These are phyloP conservation scores for Torulaspora gathmanii DNA, from an alignment of 805 yeast genomes.

Conservation along the genomic window DNA sequence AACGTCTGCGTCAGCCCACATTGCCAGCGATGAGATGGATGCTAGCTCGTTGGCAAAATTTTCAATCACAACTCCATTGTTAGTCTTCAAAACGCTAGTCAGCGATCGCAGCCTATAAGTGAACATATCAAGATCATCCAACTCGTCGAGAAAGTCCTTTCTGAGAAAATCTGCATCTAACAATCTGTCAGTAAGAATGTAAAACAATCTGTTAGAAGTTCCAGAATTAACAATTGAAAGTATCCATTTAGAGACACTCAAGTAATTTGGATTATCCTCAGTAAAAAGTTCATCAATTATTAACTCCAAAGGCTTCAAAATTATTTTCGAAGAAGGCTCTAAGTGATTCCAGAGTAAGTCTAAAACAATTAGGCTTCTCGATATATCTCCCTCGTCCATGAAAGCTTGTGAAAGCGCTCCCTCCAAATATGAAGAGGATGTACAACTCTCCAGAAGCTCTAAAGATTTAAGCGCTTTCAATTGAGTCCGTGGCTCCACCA, in stretches of 20 bases:
- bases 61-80: conserved; percentile 42
- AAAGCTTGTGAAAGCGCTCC: conserved; percentile 64
- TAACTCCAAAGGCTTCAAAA: conserved; percentile 61
- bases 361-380: conserved; percentile 50
- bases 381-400: conserved; percentile 37
- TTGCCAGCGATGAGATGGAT: conserved; percentile 40
- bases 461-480: conserved; percentile 66
- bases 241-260: conserved; percentile 49
- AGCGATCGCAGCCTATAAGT: conserved; percentile 57
- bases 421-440: conserved; percentile 56
- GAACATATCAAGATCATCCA: conserved; percentile 61
- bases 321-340: conserved; percentile 32
- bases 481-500: conserved; percentile 50
- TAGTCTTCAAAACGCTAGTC: conserved; percentile 47
- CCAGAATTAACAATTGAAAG: conserved; percentile 45
- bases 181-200: conserved; percentile 53
- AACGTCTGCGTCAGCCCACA: conserved; percentile 40
- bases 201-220: conserved; percentile 55
- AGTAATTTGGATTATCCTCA: conserved; percentile 40
- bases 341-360: conserved; percentile 74
- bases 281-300: conserved; percentile 59
- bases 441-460: conserved; percentile 54
- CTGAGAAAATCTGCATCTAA: conserved; percentile 38
- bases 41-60: conserved; percentile 55
- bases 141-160: conserved; percentile 31